Conservation (phyloP, 2,329 filamentous ascomycete species). For the Ophiocordyceps sinensis region DNA sequence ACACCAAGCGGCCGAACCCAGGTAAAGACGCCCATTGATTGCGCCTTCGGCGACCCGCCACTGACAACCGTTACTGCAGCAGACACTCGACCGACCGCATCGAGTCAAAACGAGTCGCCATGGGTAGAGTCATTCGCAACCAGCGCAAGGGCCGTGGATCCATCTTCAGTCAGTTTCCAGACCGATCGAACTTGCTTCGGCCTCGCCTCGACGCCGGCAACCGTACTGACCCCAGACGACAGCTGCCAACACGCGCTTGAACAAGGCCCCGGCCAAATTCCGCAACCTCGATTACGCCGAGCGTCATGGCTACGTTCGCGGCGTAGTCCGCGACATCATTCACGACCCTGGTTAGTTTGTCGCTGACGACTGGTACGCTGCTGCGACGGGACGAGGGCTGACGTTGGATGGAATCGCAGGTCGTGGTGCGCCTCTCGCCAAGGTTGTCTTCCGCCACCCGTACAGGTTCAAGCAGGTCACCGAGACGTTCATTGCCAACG, state of each 20-base stretch:
- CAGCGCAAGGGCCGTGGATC: slow-evolving; percentile 47
- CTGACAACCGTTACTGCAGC: slow-evolving; percentile 5
- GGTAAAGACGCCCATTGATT: slow-evolving; percentile 15
- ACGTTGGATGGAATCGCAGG: slow-evolving; percentile 15
- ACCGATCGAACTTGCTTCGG: slow-evolving; percentile 7
- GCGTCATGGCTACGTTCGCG: slow-evolving; percentile 93
- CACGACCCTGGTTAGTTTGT: slow-evolving; percentile 67
- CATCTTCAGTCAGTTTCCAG: slow-evolving; percentile 37
- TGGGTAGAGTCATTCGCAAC: slow-evolving; percentile 51
- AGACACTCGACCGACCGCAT: slow-evolving; percentile 20
- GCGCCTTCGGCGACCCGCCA: slow-evolving; percentile 4
- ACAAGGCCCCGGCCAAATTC: slow-evolving; percentile 80
- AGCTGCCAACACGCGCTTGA: slow-evolving; percentile 77
- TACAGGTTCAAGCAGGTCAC: slow-evolving; percentile 96
- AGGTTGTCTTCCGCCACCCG: slow-evolving; percentile 92
- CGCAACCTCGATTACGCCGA: slow-evolving; percentile 92
- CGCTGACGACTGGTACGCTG: slow-evolving; percentile 6
- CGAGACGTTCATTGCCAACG: slow-evolving; percentile 99
- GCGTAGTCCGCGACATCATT: slow-evolving; percentile 97
- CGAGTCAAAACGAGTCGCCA: slow-evolving; percentile 23
- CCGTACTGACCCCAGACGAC: slow-evolving; percentile 17
- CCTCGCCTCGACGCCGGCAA: slow-evolving; percentile 6
- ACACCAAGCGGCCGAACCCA: slow-evolving; percentile 26
- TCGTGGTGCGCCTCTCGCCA: slow-evolving; percentile 94
- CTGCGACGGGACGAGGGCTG: slow-evolving; percentile 8